Percentiles rank a stretch among this genome's conserved stretches.
Evolutionary conservation across 768 basidiomycete species (phyloP).

Genomic region (Guyanaporus albipodus): DNA sequence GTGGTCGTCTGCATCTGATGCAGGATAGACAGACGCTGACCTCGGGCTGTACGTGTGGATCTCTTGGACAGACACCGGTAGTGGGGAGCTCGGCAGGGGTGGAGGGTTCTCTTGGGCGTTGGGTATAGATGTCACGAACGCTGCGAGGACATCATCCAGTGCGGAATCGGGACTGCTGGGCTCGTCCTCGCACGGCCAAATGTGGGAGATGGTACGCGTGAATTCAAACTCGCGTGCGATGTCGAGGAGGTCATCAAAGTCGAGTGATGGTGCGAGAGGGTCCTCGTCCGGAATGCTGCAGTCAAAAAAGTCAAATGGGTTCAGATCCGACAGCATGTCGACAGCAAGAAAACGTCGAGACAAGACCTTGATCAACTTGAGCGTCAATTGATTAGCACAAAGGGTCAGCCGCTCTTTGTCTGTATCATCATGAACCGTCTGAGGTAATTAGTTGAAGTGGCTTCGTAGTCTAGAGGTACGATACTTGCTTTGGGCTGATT

Average conservation of each 20-base stretch:
- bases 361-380: no score
- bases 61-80: neutral
- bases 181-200: slow-evolving; percentile 20
- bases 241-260: slow-evolving; percentile 28
- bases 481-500: slow-evolving; percentile 34
- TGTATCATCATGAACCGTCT: no score
- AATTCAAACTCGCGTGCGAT: slow-evolving; percentile 29
- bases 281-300: neutral
- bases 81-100: neutral
- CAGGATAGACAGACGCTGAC: neutral
- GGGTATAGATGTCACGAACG: slow-evolving; percentile 1
- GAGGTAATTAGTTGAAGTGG: slow-evolving; percentile 3
- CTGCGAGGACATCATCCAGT: slow-evolving; percentile 20
- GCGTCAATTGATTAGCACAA: no score
- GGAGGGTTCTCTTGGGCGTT: slow-evolving; percentile 5
- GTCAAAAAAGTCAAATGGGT: neutral
- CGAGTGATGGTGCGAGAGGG: slow-evolving; percentile 9
- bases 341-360: slow-evolving; percentile 2
- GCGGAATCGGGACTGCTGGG: slow-evolving; percentile 1
- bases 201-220: slow-evolving; percentile 18
- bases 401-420: slow-evolving; percentile 23
- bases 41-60: neutral
- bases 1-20: neutral
- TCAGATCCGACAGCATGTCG: slow-evolving; percentile 24
- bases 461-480: slow-evolving; percentile 38